phyloP scores from a whole-genome alignment of 352 stramenopile species.

The Saprolegnia parasitica region DNA sequence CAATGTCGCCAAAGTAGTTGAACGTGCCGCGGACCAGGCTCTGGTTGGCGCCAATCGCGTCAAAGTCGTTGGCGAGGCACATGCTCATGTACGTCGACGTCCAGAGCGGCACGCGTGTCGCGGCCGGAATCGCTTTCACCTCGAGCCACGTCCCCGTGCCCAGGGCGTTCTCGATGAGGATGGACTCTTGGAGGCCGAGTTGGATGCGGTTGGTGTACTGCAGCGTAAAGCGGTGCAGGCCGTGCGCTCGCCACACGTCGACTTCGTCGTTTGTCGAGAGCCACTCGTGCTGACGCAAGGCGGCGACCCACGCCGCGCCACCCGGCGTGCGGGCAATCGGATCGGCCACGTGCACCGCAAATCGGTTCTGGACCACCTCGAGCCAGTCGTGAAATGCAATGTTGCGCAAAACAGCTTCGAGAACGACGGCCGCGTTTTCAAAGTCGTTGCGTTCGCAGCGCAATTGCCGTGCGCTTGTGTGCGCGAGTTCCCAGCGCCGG shows the following conservation, averaged over 20 bases:
- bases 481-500: conserved; percentile 7
- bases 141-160: background rate
- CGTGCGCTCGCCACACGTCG: background rate
- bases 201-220: conserved; percentile 17
- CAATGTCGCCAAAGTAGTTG: background rate
- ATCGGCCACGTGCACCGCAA: background rate
- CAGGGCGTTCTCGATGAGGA: conserved; percentile 13
- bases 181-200: conserved; percentile 11
- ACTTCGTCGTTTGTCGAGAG: conserved; percentile 13
- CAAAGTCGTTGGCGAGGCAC: conserved; percentile 11
- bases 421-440: conserved; percentile 3
- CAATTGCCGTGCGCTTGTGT: conserved; percentile 1
- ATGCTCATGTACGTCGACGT: conserved; percentile 20
- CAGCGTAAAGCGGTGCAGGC: background rate
- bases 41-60: conserved; percentile 17
- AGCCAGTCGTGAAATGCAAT: background rate
- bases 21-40: conserved; percentile 3
- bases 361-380: conserved; percentile 1
- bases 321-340: background rate
- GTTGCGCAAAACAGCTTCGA: conserved; percentile 21
- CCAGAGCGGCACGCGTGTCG: conserved; percentile 2
- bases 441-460: background rate
- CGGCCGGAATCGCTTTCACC: conserved; percentile 7
- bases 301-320: background rate
- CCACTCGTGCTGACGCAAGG: background rate